These are phyloP conservation scores for Pseudocercospora pini-densiflorae DNA, from an alignment of 2,329 filamentous ascomycete genomes.

Conservation along the genomic window DNA sequence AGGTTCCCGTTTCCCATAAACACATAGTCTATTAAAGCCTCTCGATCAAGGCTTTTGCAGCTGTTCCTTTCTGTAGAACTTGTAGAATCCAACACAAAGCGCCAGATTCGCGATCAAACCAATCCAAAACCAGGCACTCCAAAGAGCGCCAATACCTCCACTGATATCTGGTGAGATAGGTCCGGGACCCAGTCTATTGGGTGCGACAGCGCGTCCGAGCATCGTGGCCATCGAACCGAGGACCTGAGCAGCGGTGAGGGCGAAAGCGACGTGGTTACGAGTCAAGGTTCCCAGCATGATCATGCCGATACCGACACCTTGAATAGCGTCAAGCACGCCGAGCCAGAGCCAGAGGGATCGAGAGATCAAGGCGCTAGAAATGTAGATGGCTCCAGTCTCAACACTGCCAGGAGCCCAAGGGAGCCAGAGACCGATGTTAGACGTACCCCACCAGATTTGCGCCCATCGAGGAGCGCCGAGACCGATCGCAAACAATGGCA, in stretches of 20 bases:
- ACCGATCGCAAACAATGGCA: slow-evolving; percentile 69
- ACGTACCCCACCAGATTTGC: slow-evolving; percentile 68
- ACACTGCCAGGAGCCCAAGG: slow-evolving; percentile 56
- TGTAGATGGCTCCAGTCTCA: slow-evolving; percentile 46
- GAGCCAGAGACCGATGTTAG: slow-evolving; percentile 62
- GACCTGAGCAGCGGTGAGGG: slow-evolving; percentile 63
- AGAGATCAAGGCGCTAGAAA: slow-evolving; percentile 58
- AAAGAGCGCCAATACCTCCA: slow-evolving; percentile 45
- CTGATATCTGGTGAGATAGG: slow-evolving; percentile 65
- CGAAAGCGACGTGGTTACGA: slow-evolving; percentile 65
- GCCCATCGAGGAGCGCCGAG: slow-evolving; percentile 68
- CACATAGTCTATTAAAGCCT: not conserved
- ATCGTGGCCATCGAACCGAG: slow-evolving; percentile 65
- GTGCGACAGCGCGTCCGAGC: slow-evolving; percentile 61
- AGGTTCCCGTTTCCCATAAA: not conserved
- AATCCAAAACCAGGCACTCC: slow-evolving; percentile 32
- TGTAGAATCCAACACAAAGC: slow-evolving; percentile 32
- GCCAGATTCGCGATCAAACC: slow-evolving; percentile 27
- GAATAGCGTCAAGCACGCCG: slow-evolving; percentile 65
- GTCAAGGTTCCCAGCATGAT: slow-evolving; percentile 66
- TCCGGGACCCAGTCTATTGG: slow-evolving; percentile 64
- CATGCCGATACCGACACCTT: slow-evolving; percentile 70
- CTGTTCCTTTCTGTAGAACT: slow-evolving; percentile 33
- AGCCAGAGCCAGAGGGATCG: slow-evolving; percentile 68
- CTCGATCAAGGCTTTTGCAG: slow-evolving; percentile 28